Evolutionary conservation across 305 asterid species (phyloP).

Genomic region (Vinca major): DNA sequence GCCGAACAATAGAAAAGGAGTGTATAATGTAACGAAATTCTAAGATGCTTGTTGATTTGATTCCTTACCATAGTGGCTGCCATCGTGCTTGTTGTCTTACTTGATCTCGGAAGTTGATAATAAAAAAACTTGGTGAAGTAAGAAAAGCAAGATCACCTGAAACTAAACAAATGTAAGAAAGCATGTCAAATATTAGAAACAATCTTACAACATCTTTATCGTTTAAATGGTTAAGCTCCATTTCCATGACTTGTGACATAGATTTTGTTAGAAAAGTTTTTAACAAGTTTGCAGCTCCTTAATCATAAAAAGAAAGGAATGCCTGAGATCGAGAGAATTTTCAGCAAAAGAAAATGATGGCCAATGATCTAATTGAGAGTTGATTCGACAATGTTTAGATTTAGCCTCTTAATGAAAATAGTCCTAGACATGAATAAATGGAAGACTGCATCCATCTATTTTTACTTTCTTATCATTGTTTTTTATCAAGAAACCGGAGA

Average conservation of each 20-base stretch:
- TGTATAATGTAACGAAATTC: too few species aligned
- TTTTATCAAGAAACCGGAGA: too few species aligned
- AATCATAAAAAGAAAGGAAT: neutral
- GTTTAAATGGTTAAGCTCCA: neutral
- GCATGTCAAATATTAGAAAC: neutral
- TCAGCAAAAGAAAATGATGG: neutral
- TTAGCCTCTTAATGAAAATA: neutral
- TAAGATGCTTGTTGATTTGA: constrained; percentile 6
- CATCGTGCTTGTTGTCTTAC: constrained; percentile 33
- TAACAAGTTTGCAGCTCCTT: neutral
- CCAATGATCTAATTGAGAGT: neutral
- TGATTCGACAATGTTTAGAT: neutral
- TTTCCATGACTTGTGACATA: neutral
- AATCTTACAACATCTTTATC: neutral
- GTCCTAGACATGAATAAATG: neutral
- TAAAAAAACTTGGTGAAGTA: constrained; percentile 10
- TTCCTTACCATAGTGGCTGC: constrained; percentile 46
- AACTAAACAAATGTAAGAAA: neutral
- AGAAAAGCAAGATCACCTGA: constrained; percentile 26
- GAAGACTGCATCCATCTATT: too few species aligned
- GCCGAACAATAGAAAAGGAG: neutral
- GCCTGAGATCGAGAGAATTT: neutral
- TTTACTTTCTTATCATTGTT: too few species aligned
- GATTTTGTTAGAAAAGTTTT: neutral
- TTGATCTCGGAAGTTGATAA: constrained; percentile 19